Base-by-base conservation (phyloP, 257 asterid genomes). In the Jacaranda copaia region DNA sequence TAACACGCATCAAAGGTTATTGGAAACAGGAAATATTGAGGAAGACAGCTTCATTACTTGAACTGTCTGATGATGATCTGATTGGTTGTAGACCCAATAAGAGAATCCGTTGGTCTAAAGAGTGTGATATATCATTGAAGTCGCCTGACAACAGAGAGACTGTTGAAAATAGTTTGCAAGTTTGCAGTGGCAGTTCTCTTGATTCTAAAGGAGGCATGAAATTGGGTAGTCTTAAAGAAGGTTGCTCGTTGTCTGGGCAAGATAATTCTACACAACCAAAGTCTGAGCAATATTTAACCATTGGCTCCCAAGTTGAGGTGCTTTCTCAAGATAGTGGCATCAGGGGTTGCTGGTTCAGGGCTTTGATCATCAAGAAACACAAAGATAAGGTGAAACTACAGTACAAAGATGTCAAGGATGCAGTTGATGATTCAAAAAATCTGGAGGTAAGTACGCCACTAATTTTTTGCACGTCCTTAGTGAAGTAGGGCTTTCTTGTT, bases 331-430 rank as follows among this genome's bases (percentile, higher is more conserved):
- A 92, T 81, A 92, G 98, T 82, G 97, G 97, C 59, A 81, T 94
- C 68, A 85, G 94, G 68, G 98, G 98, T 4, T 94, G 94, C 88
- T 94, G 98, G 98, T 94, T 90, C 57, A 82, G 96, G 88, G 97
- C 91, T 73, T 43, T 18, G 80, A 87, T 94, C 52, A 80, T 90
- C 35, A 94, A 92, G 88, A 92, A 73, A 78, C 86, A 84, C 82
- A 90, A 87, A 61, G 86, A 90, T 60, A 94, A 87, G 82, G 91
- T 92, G 75, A 94, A 92, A 89, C 84, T 94, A 18, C 84, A 66
- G 76, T 94, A 94, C 81, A 86, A 80, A 74, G 97, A 90, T 80
- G 58, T 92, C 75, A 88, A 86, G 83, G 97, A 94, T 87, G 97
- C 97, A 38, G 68, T 59, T 10, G 97, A 94, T 43, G 97, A 92